Evolutionary conservation across 2,329 filamentous ascomycete species (phyloP).

Genomic region (Stachybotrys chlorohalonatus): DNA sequence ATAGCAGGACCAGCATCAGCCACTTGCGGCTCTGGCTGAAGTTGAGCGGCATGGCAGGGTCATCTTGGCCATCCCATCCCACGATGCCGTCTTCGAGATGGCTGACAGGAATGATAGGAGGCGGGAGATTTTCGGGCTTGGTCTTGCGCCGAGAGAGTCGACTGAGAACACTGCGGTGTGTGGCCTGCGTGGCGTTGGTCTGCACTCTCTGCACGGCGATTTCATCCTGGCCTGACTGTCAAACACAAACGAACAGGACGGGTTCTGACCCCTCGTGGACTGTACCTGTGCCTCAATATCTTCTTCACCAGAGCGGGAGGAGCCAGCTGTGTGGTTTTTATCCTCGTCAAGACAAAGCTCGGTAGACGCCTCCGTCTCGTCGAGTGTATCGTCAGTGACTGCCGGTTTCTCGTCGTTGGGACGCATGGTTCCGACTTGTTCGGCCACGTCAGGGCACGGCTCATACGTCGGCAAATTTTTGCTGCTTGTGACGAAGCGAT

Average conservation of each 20-base stretch:
- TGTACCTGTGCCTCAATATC: not conserved
- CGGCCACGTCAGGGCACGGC: no score
- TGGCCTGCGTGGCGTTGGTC: constrained; percentile 11
- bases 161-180: constrained; percentile 13
- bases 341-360: no score
- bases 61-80: constrained; percentile 50
- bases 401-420: no score
- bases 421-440: no score
- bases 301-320: not conserved
- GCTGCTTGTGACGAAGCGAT: no score
- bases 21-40: constrained; percentile 48
- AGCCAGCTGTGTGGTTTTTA: no score
- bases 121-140: constrained; percentile 21
- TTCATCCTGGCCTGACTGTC: constrained; percentile 1
- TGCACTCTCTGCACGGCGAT: constrained; percentile 8
- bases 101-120: constrained; percentile 32
- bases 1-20: constrained; percentile 45
- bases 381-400: no score
- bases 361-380: no score
- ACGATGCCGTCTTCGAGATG: constrained; percentile 45
- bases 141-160: constrained; percentile 13
- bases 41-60: constrained; percentile 50
- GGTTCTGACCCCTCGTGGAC: not conserved
- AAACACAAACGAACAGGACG: no score
- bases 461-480: no score